Base-by-base conservation (phyloP, 495 filamentous ascomycete species). In the Daldinia loculata region DNA sequence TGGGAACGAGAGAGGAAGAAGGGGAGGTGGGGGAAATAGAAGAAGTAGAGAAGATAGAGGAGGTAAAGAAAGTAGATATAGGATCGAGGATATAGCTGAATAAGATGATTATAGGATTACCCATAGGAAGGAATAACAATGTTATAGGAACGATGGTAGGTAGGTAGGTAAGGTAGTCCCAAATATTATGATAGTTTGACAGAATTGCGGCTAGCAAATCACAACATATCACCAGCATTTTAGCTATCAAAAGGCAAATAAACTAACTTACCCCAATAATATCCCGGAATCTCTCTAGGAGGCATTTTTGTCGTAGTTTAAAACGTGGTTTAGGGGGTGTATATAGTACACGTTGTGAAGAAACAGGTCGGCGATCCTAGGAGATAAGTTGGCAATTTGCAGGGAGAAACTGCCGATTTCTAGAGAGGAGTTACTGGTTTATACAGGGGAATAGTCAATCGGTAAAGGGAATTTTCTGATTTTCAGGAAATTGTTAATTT, bases 251-350 rank as follows among this genome's bases (percentile, higher is more conserved):
- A 24, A 24, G 32, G 45, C 1, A 26, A 56, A 14, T 29, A 30
- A 27, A 3, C 0, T n/a, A 50, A 51, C 61, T 57, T 51, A 71
- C 69, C 69, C 57, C 57, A 71, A 29, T 55, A 71, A 56, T 53
- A 71, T 17, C 69, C 69, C 0, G 64, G 64, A 26, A 72, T 64
- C 0, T 60, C 38, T 24, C 1, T 15, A 4, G 59, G 59, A 12
- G 55, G 9, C 69, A 64, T 68, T 7, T 7, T 19, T 58, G 45
- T 14, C 0, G 17, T 22, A 32, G n/a, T 51, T 17, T 9, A 22
- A 8, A 22, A 51, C 22, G 34, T 36, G 12, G 34, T 14, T 14
- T 11, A 36, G 0, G 34, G 12, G 34, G 11, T 36, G 12, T 36
- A 34, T 34, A 12, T 12, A 9, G 27, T 29, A 6, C 4, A 29